These are phyloP conservation scores for Ophiostoma quercus DNA, from an alignment of 2,329 filamentous ascomycete species.

Conservation along the genomic window DNA sequence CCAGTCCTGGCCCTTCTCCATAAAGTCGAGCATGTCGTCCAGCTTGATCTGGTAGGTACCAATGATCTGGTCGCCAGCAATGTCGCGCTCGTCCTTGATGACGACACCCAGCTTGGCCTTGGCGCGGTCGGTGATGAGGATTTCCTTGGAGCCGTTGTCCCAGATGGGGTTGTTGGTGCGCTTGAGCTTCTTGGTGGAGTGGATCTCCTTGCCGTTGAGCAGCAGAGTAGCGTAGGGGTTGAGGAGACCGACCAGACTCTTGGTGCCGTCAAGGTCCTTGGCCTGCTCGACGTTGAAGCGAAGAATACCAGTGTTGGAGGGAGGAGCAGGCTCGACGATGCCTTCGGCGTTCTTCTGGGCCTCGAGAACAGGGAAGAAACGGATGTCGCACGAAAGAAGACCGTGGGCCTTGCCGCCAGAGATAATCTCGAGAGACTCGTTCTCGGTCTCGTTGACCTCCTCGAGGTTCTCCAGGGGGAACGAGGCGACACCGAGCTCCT, in stretches of 20 bases:
- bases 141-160: constrained; percentile 86
- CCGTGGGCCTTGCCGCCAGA: constrained; percentile 80
- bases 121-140: constrained; percentile 91
- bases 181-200: constrained; percentile 87
- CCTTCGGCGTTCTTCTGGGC: constrained; percentile 68
- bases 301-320: constrained; percentile 88
- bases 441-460: constrained; percentile 70
- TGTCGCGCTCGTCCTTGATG: constrained; percentile 90
- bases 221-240: constrained; percentile 87
- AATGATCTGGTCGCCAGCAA: constrained; percentile 74
- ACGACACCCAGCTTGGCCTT: constrained; percentile 84
- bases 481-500: constrained; percentile 81
- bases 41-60: constrained; percentile 94
- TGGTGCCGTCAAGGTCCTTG: constrained; percentile 88
- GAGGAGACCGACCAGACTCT: constrained; percentile 84
- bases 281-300: constrained; percentile 92
- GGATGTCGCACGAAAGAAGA: constrained; percentile 71
- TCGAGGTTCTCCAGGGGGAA: constrained; percentile 82
- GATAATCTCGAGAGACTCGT: constrained; percentile 76
- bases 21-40: constrained; percentile 85
- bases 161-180: constrained; percentile 97
- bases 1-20: constrained; percentile 93
- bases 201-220: constrained; percentile 87
- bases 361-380: constrained; percentile 91
- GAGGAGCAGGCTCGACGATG: constrained; percentile 71